Base-by-base conservation (phyloP, 2,329 filamentous ascomycete genomes). In the Alternaria alternata region DNA sequence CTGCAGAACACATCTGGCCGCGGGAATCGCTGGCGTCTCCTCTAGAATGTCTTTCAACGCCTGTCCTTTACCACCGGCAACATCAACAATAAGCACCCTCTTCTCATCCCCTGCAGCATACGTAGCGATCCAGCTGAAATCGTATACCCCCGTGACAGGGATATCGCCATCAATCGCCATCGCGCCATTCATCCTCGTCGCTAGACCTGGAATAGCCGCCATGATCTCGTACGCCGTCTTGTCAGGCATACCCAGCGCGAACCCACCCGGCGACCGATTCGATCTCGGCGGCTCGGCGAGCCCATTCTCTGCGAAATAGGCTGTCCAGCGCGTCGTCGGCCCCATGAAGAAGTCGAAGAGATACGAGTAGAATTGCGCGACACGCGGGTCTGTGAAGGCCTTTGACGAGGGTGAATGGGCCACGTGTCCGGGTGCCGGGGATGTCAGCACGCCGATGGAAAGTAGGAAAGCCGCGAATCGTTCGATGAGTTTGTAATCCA, bases 191-290 rank as follows among this genome's bases (percentile, higher is more conserved):
- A 55, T 48, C 28, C 20, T 55, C 6, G 57, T 54, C 22, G 46
- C 46, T 16, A 57, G 30, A 26, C 57, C 53, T 8, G 53, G 47
- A 22, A 47, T 60, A 16, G 53, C 41, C 44, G 39, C 53, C 57
- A 60, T 51, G 47, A 60, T 60, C 18, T 60, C 53, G 44, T 60
- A 60, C 9, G 47, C 44, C n/a, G 57, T 60, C 57, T 57, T 60
- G 42, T 60, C 57, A 26, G 53, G 57, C 44, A 57, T 51, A n/a
- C 57, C 57, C 22, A 57, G 30, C 24, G 53, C 57, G 41, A 57
- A 47, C 3, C 53, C 46, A 9, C 41, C 43, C 16, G 57, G 53
- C 5, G 57, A 51, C 20, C 57, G 57, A 48, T 60, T 57, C 26
- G 57, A 51, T 16, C 46, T 39, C 32, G 38, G 22, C 47, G 57